A percentile compares a stretch with the other conserved stretches of the same genome.
These are phyloP conservation scores for Monosporascus ibericus DNA, from an alignment of 2,329 filamentous ascomycete genomes.

Conservation along the genomic window DNA sequence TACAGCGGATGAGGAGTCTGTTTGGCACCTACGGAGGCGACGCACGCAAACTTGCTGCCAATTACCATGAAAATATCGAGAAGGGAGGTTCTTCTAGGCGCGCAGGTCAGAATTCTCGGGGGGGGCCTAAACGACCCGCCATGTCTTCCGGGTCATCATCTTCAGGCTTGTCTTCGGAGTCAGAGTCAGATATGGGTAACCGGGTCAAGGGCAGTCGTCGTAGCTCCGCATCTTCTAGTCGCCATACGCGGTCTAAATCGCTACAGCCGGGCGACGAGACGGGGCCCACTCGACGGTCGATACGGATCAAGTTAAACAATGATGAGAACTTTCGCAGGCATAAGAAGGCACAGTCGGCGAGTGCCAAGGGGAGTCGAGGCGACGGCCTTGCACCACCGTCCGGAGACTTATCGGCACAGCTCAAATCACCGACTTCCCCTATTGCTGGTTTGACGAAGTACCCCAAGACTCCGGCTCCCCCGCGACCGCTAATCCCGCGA, in stretches of 20 bases:
- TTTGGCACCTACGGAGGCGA: conserved; percentile 40
- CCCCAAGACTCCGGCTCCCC: conserved; percentile 81
- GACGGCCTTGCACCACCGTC: conserved; percentile 17
- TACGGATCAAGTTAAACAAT: conserved; percentile 82
- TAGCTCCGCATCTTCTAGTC: conserved; percentile 23
- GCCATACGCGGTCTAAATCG: conserved; percentile 61
- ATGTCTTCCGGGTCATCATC: conserved; percentile 47
- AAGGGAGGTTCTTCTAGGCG: conserved; percentile 23
- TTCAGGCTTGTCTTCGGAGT: conserved; percentile 65
- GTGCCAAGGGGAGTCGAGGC: conserved; percentile 34
- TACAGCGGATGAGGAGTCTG: conserved; percentile 65
- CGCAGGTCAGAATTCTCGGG: conserved; percentile 20
- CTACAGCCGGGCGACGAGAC: conserved; percentile 55
- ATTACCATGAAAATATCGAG: conserved; percentile 27
- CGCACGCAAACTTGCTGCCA: conserved; percentile 43
- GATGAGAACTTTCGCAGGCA: conserved; percentile 69
- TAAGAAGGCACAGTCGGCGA: conserved; percentile 50
- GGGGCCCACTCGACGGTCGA: conserved; percentile 67
- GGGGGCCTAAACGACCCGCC: conserved; percentile 16
- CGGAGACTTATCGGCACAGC: conserved; percentile 64
- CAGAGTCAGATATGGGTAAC: conserved; percentile 53
- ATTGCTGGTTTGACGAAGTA: conserved; percentile 76
- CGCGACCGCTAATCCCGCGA: conserved; percentile 80
- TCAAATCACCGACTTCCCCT: conserved; percentile 92
- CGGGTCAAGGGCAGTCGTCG: conserved; percentile 23